Evolutionary conservation across 257 asterid genomes (phyloP), one percentile per base, ranked within the genome.

Genomic region (Salvia miltiorrhiza): DNA sequence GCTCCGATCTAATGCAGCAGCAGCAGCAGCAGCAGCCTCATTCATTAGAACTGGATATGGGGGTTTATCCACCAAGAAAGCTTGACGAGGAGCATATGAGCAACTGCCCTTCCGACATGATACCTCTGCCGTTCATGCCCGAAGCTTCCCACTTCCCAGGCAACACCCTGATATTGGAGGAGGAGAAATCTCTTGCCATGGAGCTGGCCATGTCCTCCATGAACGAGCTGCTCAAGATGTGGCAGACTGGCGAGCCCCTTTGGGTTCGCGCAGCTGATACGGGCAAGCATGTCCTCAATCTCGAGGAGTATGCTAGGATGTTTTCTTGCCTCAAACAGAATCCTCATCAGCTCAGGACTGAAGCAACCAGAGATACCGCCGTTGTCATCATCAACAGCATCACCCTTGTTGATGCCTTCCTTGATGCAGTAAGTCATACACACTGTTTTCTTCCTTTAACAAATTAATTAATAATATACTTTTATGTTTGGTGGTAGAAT

Each of bases 301-400:
- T 80, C 2, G 95, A 89, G 16, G 99, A 89, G 81, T 90, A 93
- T 74, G 56, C 77, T 1, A 78, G 82, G 40, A 65, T 83, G 82
- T 90, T 87, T 63, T 82, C 89, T 19, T 88, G 97, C 24, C 53
- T 75, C 21, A 79, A 83, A 64, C 87, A 83, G 59, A 56, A 74
- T 17, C 32, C 75, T 4, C 43, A 26, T 13, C 81, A 84, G 9
- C 50, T 79, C 56, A 81, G 87, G 79, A 80, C 76, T 0, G 99
- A 93, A 73, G 97, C 96, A 0, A 84, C 89, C 0, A 84, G 95
- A 37, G 86, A 83, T 56, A 85, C 81, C 8, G 86, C 91, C 0
- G 95, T 93, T 5, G 95, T 93, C 4, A 93, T 93, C 7, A 93
- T 90, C 96, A 93, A 93, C 62, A 86, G 96, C 81, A 87, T 88